phyloP scores from a whole-genome alignment of 2,329 filamentous ascomycete species.

The Chrysosporium queenslandicum region DNA sequence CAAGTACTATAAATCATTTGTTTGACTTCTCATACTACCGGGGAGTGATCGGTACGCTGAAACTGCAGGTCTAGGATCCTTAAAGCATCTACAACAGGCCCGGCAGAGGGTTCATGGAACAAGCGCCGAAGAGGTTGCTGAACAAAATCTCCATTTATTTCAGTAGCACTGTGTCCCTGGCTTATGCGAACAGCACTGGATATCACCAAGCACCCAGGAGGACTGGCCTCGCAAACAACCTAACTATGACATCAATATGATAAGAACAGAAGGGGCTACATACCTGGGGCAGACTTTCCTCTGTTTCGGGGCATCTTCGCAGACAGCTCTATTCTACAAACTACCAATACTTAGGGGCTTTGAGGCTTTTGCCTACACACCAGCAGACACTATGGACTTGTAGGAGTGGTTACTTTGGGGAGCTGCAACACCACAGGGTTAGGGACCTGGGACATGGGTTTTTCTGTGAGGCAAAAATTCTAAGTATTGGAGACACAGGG shows the following conservation, averaged over 20 bases:
- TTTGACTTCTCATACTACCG: too few species aligned
- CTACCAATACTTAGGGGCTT: too few species aligned
- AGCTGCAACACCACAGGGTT: too few species aligned
- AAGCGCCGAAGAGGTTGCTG: background rate
- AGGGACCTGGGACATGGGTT: too few species aligned
- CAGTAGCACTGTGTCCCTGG: background rate
- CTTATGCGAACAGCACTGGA: background rate
- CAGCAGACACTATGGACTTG: too few species aligned
- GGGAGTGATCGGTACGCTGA: background rate
- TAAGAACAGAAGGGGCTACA: background rate
- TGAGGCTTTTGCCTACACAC: too few species aligned
- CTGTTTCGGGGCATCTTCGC: background rate
- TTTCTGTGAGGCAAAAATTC: too few species aligned
- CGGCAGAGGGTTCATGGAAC: background rate
- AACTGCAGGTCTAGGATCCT: background rate
- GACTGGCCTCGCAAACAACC: background rate
- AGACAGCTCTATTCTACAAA: too few species aligned
- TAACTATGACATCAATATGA: background rate
- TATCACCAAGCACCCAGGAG: conserved; percentile 2
- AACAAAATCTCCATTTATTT: conserved; percentile 3
- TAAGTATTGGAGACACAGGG: too few species aligned
- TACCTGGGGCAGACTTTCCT: background rate
- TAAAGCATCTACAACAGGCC: background rate
- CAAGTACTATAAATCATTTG: too few species aligned
- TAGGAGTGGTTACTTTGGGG: too few species aligned